These are phyloP conservation scores for Aschersonia sp. DNA, from an alignment of 2,329 filamentous ascomycete species.

Conservation along the genomic window DNA sequence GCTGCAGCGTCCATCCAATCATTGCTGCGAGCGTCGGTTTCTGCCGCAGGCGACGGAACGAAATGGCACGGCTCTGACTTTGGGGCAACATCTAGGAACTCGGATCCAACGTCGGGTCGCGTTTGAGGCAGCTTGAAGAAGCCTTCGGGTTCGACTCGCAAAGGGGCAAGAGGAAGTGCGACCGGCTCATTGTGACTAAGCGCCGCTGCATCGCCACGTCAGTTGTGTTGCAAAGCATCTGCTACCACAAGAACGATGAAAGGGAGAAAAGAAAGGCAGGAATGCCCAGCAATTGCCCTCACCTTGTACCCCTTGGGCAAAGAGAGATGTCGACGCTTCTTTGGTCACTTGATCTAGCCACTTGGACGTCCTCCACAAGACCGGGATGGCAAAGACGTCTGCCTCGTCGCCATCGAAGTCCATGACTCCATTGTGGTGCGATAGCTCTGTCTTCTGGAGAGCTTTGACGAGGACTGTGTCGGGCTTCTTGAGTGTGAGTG, in stretches of 20 bases:
- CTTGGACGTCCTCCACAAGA: conserved; percentile 42
- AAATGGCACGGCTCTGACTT: not conserved
- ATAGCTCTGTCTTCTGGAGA: too few species aligned
- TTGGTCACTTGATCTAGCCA: conserved; percentile 22
- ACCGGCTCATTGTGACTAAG: not conserved
- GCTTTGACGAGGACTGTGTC: not conserved
- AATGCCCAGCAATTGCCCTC: not conserved
- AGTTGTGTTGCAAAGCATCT: not conserved
- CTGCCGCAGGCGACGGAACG: conserved; percentile 1
- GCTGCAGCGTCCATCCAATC: conserved; percentile 32
- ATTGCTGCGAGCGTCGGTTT: conserved; percentile 8
- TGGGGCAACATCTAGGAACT: not conserved
- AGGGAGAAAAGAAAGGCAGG: not conserved
- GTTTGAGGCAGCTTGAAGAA: conserved; percentile 14
- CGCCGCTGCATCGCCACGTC: not conserved
- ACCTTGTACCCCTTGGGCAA: conserved; percentile 24
- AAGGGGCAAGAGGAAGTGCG: conserved; percentile 8
- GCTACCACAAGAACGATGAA: not conserved
- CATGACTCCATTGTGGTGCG: conserved; percentile 13
- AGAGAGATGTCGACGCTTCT: conserved; percentile 21
- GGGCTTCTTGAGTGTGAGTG: not conserved
- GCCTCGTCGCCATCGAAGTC: conserved; percentile 26
- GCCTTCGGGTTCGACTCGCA: conserved; percentile 12
- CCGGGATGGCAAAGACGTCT: conserved; percentile 48
- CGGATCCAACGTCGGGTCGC: not conserved